Evolutionary conservation across 352 stramenopile genomes (phyloP), one percentile per base, ranked within the genome.

Genomic region (Globisporangium recalcitrans): DNA sequence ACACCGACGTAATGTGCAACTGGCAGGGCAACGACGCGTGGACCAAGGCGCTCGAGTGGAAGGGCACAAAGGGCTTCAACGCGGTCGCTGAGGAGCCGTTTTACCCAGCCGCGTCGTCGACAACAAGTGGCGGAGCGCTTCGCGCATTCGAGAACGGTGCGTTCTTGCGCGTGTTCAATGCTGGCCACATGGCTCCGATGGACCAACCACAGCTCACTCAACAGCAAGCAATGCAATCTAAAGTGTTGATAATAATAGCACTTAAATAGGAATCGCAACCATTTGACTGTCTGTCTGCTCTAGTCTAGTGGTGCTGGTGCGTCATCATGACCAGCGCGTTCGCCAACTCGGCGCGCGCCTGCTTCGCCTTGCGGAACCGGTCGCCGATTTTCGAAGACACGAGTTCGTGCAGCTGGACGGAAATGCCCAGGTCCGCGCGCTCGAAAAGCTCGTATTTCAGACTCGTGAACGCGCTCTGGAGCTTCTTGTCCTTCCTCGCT

Each of bases 1-100:
- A 99, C 72, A 76, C 90, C 16, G 96, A 98, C 64, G 95, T 97
- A 63, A 97, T 98, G 69, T 98, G 91, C 76, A 98, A 98, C 66
- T 98, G 96, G 78, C 67, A 98, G 51, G 95, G 95, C 29, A 98
- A 98, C 67, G 67, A 88, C 58, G 93, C 93, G 3, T 98, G 93
- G 94, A 97, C 90, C 7, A 64, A 88, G 9, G 83, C 66, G 4
- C 74, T 99, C 36, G 78, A 97, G 14, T 99, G 96, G 96, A 62
- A 64, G 14, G 89, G 93, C 58, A 83, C 89, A 52, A 69, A 71
- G 7, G 86, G 77, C 1, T 98, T 96, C 77, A 85, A 95, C 42
- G 48, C 54, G 6, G 77, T 58, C 4, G 29, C 51, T 11, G 73
- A 78, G 32, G 57, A 56, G 13, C 40, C 72, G 1, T 75, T 82